Conservation (phyloP, 805 yeast genomes). For the Kazachstania psychrophila region DNA sequence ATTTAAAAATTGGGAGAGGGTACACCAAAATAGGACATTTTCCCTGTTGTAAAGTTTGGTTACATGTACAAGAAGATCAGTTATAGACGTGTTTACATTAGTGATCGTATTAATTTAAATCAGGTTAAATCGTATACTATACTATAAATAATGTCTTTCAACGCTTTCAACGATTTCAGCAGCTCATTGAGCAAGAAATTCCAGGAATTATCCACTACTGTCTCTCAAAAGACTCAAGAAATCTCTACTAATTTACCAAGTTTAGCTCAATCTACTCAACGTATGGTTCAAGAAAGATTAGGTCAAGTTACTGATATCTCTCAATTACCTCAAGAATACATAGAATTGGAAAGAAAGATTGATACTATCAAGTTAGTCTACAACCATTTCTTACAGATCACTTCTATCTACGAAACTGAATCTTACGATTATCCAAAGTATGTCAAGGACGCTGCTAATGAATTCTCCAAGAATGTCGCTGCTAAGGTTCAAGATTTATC, state of each 20-base stretch:
- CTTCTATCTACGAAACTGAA: conserved; percentile 56
- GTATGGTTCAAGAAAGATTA: conserved; percentile 67
- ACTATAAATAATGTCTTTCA: conserved; percentile 28
- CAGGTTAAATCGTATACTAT: too few species aligned
- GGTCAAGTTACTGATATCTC: conserved; percentile 78
- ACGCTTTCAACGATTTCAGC: conserved; percentile 16
- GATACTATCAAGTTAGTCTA: conserved; percentile 66
- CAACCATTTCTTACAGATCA: conserved; percentile 44
- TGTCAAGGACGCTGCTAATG: conserved; percentile 62
- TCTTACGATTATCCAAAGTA: conserved; percentile 78
- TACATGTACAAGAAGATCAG: too few species aligned
- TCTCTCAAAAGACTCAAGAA: conserved; percentile 31
- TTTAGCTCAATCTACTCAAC: conserved; percentile 70
- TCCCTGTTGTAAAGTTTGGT: too few species aligned
- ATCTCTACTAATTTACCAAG: conserved; percentile 53
- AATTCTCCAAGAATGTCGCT: conserved; percentile 57
- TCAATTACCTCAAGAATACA: conserved; percentile 74
- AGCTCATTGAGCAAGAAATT: conserved; percentile 23
- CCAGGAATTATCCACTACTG: conserved; percentile 26
- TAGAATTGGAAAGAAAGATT: conserved; percentile 61
- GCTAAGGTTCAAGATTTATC: conserved; percentile 58
- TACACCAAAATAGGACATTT: too few species aligned
- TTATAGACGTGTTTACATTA: too few species aligned
- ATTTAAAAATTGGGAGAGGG: too few species aligned
- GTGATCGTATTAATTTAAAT: too few species aligned